Conservation (phyloP, 441 rosid species). For the Jatropha multifida region DNA sequence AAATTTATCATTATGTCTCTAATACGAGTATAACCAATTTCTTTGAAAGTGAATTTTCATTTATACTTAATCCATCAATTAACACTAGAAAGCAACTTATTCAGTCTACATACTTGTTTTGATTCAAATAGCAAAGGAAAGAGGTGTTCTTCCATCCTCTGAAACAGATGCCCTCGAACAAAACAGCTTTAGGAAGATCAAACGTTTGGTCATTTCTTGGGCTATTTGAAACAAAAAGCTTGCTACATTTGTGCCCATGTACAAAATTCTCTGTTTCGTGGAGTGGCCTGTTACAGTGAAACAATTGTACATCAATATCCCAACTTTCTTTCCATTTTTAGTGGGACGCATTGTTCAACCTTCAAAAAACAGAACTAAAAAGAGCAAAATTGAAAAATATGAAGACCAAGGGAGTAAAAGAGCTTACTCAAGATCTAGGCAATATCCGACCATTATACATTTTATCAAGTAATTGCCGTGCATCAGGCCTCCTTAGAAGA, state of each 20-base stretch:
- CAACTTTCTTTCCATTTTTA: neutral
- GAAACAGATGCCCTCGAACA: no score
- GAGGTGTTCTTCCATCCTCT: no score
- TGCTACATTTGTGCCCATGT: neutral
- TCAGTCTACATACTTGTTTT: no score
- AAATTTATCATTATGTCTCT: no score
- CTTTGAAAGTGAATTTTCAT: no score
- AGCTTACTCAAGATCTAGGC: constrained; percentile 62
- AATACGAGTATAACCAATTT: no score
- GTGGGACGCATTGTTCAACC: neutral
- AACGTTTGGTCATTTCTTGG: no score
- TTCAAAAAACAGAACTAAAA: neutral
- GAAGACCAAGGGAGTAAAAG: neutral
- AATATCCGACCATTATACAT: constrained; percentile 89
- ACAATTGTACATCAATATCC: neutral
- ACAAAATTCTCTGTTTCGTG: neutral
- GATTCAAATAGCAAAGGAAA: no score
- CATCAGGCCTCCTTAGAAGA: constrained; percentile 91
- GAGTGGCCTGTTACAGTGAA: neutral
- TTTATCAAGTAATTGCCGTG: constrained; percentile 78
- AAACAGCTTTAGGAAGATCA: no score
- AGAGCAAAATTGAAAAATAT: neutral
- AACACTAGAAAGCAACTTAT: no score
- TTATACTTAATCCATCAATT: no score
- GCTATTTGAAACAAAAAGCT: no score